phyloP scores from a whole-genome alignment of 495 filamentous ascomycete species.

The Letharia columbiana region DNA sequence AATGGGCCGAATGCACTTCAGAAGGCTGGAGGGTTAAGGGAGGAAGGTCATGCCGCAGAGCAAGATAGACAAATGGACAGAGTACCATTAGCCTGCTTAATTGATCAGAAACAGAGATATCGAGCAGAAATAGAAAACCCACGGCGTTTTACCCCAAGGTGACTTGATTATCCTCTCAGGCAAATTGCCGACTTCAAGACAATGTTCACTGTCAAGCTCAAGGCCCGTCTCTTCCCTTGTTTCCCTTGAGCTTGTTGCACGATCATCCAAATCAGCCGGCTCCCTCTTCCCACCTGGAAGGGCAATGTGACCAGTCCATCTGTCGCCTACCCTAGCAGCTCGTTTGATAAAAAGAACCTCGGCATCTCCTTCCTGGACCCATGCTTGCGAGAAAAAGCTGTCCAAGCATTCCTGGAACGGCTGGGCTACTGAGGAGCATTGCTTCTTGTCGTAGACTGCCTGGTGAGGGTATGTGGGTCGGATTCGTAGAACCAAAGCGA shows the following conservation, averaged over 20 bases:
- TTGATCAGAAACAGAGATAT: constrained; percentile 12
- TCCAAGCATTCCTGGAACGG: constrained; percentile 40
- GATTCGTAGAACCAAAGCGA: constrained; percentile 62
- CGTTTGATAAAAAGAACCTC: constrained; percentile 74
- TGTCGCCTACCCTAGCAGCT: constrained; percentile 58
- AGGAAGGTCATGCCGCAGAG: constrained; percentile 49
- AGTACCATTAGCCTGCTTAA: constrained; percentile 60
- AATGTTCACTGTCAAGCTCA: constrained; percentile 47
- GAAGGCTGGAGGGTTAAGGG: constrained; percentile 57
- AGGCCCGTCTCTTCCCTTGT: constrained; percentile 65
- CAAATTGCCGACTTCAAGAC: constrained; percentile 56
- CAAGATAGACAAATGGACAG: constrained; percentile 65
- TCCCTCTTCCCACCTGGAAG: constrained; percentile 68
- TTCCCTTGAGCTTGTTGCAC: constrained; percentile 58
- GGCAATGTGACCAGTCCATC: constrained; percentile 71
- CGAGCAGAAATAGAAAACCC: constrained; percentile 27
- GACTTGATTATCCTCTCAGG: constrained; percentile 66
- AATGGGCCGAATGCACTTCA: constrained; percentile 68
- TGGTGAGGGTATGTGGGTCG: constrained; percentile 51
- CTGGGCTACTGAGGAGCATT: constrained; percentile 27
- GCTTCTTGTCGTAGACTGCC: constrained; percentile 34
- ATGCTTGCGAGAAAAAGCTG: constrained; percentile 57
- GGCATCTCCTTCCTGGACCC: constrained; percentile 66
- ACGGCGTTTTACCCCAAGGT: constrained; percentile 62
- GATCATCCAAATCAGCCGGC: constrained; percentile 56